Evolutionary conservation across 2,329 filamentous ascomycete genomes (phyloP).

Genomic region (Teratosphaeria nubilosa): DNA sequence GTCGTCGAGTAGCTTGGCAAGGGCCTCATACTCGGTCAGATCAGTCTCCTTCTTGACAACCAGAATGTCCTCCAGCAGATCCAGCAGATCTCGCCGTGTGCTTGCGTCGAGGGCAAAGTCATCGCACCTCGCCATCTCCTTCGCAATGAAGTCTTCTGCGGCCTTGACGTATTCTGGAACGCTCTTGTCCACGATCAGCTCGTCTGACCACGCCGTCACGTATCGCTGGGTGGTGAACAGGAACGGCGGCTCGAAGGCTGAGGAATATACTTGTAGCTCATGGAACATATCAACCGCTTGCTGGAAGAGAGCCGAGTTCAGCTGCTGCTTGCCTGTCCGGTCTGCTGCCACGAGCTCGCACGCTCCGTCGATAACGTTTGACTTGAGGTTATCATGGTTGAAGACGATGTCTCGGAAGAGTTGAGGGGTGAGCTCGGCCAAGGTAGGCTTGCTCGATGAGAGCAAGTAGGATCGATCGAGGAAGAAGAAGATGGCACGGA

Average conservation of each 20-base stretch:
- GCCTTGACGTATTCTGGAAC: slow-evolving; percentile 67
- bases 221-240: slow-evolving; percentile 58
- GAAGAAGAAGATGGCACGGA: slow-evolving; percentile 87
- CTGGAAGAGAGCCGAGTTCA: slow-evolving; percentile 56
- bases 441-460: slow-evolving; percentile 58
- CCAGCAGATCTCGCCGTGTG: slow-evolving; percentile 67
- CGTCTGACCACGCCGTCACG: slow-evolving; percentile 58
- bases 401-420: slow-evolving; percentile 61
- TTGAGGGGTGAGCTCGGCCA: slow-evolving; percentile 70
- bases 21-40: slow-evolving; percentile 38
- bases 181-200: slow-evolving; percentile 48
- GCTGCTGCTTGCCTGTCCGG: slow-evolving; percentile 43
- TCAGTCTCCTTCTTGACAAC: slow-evolving; percentile 54
- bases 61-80: slow-evolving; percentile 61
- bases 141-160: slow-evolving; percentile 57
- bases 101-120: slow-evolving; percentile 71
- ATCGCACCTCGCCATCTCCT: slow-evolving; percentile 68
- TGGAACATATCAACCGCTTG: slow-evolving; percentile 74
- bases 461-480: slow-evolving; percentile 84
- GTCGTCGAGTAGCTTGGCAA: slow-evolving; percentile 63
- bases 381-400: slow-evolving; percentile 41
- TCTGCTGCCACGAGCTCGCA: slow-evolving; percentile 68
- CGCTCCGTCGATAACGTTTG: slow-evolving; percentile 55
- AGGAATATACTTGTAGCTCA: slow-evolving; percentile 70
- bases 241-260: slow-evolving; percentile 68